Evolutionary conservation across 306 rosid species (phyloP).

Genomic region (Malus asiatica): DNA sequence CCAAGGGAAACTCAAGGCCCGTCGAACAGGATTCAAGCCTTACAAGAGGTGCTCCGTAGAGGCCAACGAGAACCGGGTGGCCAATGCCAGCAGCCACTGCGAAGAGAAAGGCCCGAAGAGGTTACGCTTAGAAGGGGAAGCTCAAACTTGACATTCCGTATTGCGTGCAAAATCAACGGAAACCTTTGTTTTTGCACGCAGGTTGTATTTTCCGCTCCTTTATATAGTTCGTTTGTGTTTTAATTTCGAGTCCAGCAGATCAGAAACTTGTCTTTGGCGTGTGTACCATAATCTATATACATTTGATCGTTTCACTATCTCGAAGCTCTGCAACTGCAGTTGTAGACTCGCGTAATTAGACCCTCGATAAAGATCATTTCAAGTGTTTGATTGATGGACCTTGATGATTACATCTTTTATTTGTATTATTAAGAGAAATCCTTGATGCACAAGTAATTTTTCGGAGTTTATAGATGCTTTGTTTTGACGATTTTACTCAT

Average conservation of each 20-base stretch:
- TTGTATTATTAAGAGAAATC: neutral
- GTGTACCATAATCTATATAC: conserved; percentile 49
- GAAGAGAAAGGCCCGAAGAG: conserved; percentile 71
- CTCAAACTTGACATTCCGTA: conserved; percentile 44
- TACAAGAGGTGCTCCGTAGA: conserved; percentile 87
- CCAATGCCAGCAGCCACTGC: conserved; percentile 40
- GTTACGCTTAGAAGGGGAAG: conserved; percentile 62
- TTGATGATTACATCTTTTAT: neutral
- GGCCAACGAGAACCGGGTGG: conserved; percentile 53
- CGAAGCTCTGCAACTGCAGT: conserved; percentile 32
- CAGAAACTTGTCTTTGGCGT: conserved; percentile 54
- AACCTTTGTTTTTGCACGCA: conserved; percentile 39
- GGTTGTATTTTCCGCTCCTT: conserved; percentile 18
- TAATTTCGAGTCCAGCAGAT: conserved; percentile 34
- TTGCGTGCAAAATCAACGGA: conserved; percentile 39
- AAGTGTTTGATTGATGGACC: conserved; percentile 25
- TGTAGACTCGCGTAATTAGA: conserved; percentile 31
- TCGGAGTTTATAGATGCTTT: neutral
- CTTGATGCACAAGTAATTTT: neutral
- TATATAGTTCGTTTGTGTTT: neutral
- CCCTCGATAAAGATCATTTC: neutral
- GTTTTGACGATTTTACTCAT: neutral
- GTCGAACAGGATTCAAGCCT: conserved; percentile 87
- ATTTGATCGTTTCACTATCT: conserved; percentile 31
- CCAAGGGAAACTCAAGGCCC: conserved; percentile 52